phyloP scores from a whole-genome alignment of 2,329 filamentous ascomycete species.

The Gaeumannomyces sp. region DNA sequence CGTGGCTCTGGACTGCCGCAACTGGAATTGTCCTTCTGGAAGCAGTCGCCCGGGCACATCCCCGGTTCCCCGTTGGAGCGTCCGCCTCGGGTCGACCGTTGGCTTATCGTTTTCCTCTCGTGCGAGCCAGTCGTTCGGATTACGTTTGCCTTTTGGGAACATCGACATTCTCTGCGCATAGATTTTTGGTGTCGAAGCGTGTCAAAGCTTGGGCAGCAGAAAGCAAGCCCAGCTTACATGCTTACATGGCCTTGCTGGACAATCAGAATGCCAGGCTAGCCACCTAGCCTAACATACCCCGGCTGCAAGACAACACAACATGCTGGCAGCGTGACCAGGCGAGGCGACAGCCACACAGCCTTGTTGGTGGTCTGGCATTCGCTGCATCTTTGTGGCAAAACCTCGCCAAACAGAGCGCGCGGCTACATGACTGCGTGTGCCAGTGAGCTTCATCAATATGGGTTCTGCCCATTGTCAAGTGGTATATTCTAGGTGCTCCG shows the following conservation, averaged over 20 bases:
- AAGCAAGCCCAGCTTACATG: background rate
- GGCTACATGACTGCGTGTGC: background rate
- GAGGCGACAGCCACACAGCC: background rate
- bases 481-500: background rate
- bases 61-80: background rate
- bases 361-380: background rate
- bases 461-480: background rate
- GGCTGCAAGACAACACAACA: background rate
- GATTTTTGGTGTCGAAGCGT: no score
- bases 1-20: background rate
- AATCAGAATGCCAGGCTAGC: background rate
- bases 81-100: background rate
- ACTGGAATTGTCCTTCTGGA: background rate
- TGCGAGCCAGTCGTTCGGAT: background rate
- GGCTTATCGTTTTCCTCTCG: background rate
- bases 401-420: background rate
- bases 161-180: background rate
- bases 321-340: background rate
- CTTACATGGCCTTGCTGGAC: background rate
- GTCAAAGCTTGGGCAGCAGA: background rate
- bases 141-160: no score
- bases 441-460: background rate
- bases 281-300: no score
- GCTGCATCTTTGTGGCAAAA: background rate
- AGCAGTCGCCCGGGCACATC: background rate